phyloP scores from a whole-genome alignment of 1,284 basidiomycete species.

The Phaffia rhodozyma region DNA sequence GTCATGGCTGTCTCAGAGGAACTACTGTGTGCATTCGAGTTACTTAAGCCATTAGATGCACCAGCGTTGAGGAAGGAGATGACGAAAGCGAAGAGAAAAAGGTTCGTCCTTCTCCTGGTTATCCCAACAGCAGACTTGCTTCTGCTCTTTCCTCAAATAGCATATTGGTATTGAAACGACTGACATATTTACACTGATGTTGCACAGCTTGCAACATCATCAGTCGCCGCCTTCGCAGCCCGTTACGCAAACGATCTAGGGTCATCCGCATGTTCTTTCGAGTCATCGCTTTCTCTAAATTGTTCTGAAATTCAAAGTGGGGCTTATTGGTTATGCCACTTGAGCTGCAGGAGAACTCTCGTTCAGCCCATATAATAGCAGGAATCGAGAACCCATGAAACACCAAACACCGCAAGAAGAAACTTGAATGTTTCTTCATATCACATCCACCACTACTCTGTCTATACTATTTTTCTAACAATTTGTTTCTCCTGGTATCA shows the following conservation, averaged over 20 bases:
- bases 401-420: neutral
- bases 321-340: too few relatives aligned
- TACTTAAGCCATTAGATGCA: constrained; percentile 91
- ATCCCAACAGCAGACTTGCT: neutral
- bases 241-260: constrained; percentile 18
- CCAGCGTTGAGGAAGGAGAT: constrained; percentile 95
- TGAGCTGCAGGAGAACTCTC: too few relatives aligned
- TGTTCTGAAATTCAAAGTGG: too few relatives aligned
- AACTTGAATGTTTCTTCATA: neutral
- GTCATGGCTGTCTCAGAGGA: constrained; percentile 86
- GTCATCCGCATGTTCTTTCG: neutral
- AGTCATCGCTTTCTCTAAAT: too few relatives aligned
- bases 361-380: too few relatives aligned
- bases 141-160: neutral
- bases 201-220: constrained; percentile 34
- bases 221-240: constrained; percentile 32
- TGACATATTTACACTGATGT: neutral
- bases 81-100: constrained; percentile 97
- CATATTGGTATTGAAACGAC: neutral
- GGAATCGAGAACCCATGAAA: too few relatives aligned
- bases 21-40: constrained; percentile 90
- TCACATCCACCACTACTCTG: too few relatives aligned
- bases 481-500: neutral
- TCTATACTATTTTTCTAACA: too few relatives aligned
- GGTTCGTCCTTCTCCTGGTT: constrained; percentile 39